Evolutionary conservation across 2,329 filamentous ascomycete genomes (phyloP).

Genomic region (Neurospora sp.): DNA sequence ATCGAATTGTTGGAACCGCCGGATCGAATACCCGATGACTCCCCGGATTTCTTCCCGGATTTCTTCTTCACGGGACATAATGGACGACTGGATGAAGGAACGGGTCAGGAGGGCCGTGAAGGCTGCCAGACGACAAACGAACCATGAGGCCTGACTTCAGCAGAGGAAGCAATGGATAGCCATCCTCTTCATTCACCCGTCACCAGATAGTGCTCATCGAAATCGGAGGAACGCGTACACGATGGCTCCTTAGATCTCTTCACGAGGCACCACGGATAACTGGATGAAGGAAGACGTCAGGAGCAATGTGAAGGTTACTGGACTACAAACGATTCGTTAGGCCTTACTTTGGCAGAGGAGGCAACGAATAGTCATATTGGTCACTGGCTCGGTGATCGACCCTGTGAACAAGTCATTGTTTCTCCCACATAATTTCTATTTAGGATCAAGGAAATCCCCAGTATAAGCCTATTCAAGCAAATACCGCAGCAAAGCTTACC

Average conservation of each 20-base stretch:
- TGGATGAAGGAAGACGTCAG: neutral
- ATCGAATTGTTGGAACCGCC: no score
- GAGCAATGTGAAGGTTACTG: neutral
- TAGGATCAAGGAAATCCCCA: neutral
- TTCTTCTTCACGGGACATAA: no score
- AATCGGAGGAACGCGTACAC: neutral
- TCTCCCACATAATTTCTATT: no score
- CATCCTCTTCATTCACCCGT: no score
- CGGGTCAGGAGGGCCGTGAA: no score
- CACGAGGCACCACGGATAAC: neutral
- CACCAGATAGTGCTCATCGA: neutral
- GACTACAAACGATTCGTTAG: neutral
- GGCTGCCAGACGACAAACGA: no score
- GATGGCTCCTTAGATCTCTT: neutral
- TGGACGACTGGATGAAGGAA: no score
- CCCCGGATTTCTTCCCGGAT: no score
- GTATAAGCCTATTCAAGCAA: rapidly evolving
- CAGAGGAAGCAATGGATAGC: no score
- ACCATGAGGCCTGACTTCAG: no score
- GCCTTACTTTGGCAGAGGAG: neutral
- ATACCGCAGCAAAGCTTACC: neutral
- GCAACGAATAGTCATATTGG: neutral
- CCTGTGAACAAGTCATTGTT: neutral
- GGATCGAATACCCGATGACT: neutral
- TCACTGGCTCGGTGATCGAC: neutral